These are phyloP conservation scores for Starmerella vaccinii DNA, from an alignment of 805 yeast species.

Conservation along the genomic window DNA sequence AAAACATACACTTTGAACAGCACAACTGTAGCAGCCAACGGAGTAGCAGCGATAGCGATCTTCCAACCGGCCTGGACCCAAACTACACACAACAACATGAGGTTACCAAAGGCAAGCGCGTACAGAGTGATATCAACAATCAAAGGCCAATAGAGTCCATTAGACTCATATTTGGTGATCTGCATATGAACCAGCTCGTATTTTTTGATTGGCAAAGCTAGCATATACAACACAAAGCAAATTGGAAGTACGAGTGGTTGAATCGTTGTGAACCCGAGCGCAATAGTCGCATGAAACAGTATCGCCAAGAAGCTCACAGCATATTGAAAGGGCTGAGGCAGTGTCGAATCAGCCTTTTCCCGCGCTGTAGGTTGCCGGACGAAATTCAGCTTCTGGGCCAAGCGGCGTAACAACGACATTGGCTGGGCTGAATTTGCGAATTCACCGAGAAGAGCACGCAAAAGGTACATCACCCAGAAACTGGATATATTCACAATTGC, in stretches of 20 bases:
- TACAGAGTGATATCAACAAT: conserved; percentile 30
- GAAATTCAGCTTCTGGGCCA: conserved; percentile 14
- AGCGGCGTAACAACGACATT: conserved; percentile 24
- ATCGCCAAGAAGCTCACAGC: conserved; percentile 30
- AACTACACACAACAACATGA: conserved; percentile 31
- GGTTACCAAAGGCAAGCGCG: conserved; percentile 31
- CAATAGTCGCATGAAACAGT: conserved; percentile 32
- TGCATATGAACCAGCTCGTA: conserved; percentile 31
- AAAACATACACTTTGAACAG: conserved; percentile 26
- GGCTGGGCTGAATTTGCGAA: conserved; percentile 30
- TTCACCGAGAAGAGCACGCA: conserved; percentile 29
- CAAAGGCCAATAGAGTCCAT: conserved; percentile 33
- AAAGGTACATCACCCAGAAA: conserved; percentile 35
- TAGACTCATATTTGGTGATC: conserved; percentile 32
- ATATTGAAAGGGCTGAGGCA: conserved; percentile 31
- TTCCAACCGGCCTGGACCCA: conserved; percentile 33
- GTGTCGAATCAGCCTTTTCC: conserved; percentile 26
- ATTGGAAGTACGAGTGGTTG: conserved; percentile 33
- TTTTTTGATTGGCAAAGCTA: conserved; percentile 31
- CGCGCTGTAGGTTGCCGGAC: conserved; percentile 28
- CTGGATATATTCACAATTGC: conserved; percentile 34
- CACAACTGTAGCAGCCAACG: conserved; percentile 27
- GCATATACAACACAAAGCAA: conserved; percentile 26
- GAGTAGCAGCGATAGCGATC: conserved; percentile 29
- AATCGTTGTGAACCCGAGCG: conserved; percentile 31